These are phyloP conservation scores for Tillandsia fasciculata DNA, from an alignment of 176 grass and related monocot species.

Conservation along the genomic window DNA sequence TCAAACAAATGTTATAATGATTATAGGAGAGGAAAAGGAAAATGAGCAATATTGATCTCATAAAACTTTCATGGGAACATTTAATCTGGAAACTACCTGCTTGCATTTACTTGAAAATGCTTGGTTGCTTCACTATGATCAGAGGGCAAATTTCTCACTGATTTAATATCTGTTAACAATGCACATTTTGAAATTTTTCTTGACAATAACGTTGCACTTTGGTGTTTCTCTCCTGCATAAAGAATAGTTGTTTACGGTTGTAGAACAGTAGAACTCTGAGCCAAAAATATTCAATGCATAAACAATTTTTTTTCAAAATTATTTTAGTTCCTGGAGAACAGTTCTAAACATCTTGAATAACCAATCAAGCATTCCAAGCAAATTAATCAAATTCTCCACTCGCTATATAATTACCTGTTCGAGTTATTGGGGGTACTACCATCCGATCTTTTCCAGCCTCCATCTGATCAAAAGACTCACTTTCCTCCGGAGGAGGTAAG, in stretches of 20 bases:
- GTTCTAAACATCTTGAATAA: neutral
- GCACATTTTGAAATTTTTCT: conserved; percentile 19
- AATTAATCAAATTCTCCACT: neutral
- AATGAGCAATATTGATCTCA: neutral
- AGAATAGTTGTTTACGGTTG: conserved; percentile 16
- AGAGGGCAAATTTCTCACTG: conserved; percentile 12
- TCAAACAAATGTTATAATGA: neutral
- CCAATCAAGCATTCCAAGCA: conserved; percentile 7
- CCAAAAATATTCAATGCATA: neutral
- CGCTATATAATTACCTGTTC: conserved; percentile 14
- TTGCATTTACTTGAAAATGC: conserved; percentile 24
- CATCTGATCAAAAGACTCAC: conserved; percentile 21
- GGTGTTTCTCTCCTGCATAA: conserved; percentile 30
- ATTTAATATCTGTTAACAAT: conserved; percentile 20
- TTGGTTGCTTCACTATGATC: conserved; percentile 21
- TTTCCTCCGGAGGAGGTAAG: conserved; percentile 27
- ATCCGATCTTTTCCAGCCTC: conserved; percentile 19
- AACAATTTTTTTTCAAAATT: neutral
- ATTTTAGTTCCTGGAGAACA: neutral
- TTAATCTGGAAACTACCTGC: conserved; percentile 35
- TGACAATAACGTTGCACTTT: conserved; percentile 19
- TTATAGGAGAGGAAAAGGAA: neutral
- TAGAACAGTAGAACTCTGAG: conserved; percentile 7
- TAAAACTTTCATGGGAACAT: conserved; percentile 12
- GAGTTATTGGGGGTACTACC: conserved; percentile 24